phyloP scores from a whole-genome alignment of 2,329 filamentous ascomycete species.

The Exophiala mesophila region DNA sequence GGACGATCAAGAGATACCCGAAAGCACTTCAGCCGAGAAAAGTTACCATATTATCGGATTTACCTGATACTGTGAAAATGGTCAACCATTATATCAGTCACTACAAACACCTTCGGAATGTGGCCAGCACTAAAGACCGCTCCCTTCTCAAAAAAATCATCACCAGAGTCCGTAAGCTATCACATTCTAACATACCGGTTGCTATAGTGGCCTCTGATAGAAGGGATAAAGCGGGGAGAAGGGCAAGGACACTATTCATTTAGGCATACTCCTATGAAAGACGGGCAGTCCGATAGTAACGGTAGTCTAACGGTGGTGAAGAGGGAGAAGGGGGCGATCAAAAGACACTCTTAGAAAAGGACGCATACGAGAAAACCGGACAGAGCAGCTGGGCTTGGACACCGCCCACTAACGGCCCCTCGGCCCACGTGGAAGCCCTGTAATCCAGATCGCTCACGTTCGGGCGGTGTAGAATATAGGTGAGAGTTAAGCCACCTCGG shows the following conservation, averaged over 20 bases:
- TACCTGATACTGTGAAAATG: not conserved
- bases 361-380: too few species aligned
- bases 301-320: too few species aligned
- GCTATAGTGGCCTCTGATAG: not conserved
- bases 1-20: slow-evolving; percentile 6
- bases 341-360: too few species aligned
- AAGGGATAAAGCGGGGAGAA: not conserved
- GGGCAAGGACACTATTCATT: not conserved
- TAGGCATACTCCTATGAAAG: too few species aligned
- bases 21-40: slow-evolving; percentile 1
- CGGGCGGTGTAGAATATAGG: too few species aligned
- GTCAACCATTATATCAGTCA: slow-evolving; percentile 1
- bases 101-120: not conserved
- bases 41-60: not conserved
- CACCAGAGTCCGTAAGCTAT: not conserved
- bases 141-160: not conserved
- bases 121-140: not conserved
- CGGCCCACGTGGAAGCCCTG: too few species aligned
- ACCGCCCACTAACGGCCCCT: too few species aligned
- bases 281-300: too few species aligned
- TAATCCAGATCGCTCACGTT: too few species aligned
- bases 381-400: too few species aligned
- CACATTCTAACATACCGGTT: not conserved
- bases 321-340: too few species aligned
- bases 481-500: too few species aligned